A percentile compares a stretch with the other conserved stretches of the same genome.
These are phyloP conservation scores for Auriscalpium vulgare DNA, from an alignment of 768 basidiomycete species.

Conservation along the genomic window DNA sequence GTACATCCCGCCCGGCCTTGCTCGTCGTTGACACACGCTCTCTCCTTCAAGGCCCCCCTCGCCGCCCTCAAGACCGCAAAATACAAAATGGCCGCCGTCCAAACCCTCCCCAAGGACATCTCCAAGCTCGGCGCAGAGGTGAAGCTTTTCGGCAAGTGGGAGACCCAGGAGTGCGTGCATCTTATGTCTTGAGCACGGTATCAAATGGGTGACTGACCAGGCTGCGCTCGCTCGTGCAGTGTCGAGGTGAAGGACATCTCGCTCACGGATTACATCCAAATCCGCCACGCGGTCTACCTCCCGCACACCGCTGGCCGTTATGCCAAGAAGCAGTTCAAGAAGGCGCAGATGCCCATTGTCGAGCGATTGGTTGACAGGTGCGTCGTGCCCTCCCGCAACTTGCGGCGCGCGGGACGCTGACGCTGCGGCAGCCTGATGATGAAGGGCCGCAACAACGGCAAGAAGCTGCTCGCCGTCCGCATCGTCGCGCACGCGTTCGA, in stretches of 20 bases:
- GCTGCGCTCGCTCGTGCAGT: constrained; percentile 31
- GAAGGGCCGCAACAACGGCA: constrained; percentile 99
- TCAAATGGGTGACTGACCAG: not conserved
- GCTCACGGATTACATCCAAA: constrained; percentile 98
- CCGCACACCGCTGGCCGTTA: constrained; percentile 99
- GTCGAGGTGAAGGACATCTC: constrained; percentile 99
- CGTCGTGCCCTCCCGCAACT: constrained; percentile 14
- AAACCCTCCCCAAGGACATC: constrained; percentile 77
- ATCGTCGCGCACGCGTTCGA: constrained; percentile 99
- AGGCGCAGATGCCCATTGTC: constrained; percentile 99
- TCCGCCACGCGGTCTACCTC: constrained; percentile 93
- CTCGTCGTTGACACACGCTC: constrained; percentile 1
- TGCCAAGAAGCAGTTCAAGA: constrained; percentile 99
- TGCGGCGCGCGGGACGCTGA: not conserved
- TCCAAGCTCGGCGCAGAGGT: constrained; percentile 78
- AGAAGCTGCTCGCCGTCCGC: constrained; percentile 97
- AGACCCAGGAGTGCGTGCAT: constrained; percentile 82
- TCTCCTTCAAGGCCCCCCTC: not conserved
- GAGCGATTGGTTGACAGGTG: constrained; percentile 98
- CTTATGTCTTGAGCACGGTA: not conserved
- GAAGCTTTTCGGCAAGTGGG: constrained; percentile 99
- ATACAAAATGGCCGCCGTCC: constrained; percentile 51
- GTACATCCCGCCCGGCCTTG: not conserved
- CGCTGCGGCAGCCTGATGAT: constrained; percentile 79
- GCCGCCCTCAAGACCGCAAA: constrained; percentile 9